Evolutionary conservation across 1,284 basidiomycete species (phyloP).

Genomic region (Sporisorium reilianum): DNA sequence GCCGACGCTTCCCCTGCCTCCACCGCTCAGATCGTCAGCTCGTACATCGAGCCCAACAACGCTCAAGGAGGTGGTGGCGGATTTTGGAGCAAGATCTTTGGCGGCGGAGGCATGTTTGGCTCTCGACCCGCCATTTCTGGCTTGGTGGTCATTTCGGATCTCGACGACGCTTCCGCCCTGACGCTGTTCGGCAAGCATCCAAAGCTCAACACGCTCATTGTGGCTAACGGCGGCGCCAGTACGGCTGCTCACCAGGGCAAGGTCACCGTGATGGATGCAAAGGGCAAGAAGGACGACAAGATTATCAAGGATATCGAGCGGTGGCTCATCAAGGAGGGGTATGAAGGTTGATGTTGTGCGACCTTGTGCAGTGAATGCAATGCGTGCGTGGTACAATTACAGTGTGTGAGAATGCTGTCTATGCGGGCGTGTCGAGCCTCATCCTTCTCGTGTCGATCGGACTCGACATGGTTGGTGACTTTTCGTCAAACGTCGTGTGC

Average conservation of each 20-base stretch:
- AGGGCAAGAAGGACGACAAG: conserved; percentile 17
- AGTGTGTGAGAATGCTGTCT: neutral
- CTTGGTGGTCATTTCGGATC: conserved; percentile 39
- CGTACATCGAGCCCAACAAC: conserved; percentile 32
- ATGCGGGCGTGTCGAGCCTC: neutral
- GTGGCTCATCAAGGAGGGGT: conserved; percentile 46
- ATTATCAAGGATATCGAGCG: conserved; percentile 45
- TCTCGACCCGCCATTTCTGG: conserved; percentile 34
- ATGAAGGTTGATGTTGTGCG: conserved; percentile 28
- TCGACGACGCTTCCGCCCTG: conserved; percentile 19
- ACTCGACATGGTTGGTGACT: conserved; percentile 4
- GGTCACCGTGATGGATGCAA: conserved; percentile 18
- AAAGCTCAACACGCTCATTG: conserved; percentile 42
- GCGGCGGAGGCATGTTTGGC: conserved; percentile 30
- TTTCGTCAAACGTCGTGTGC: conserved; percentile 29
- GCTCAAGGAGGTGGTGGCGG: conserved; percentile 5
- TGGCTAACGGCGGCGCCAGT: conserved; percentile 22
- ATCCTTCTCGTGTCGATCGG: neutral
- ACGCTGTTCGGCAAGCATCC: conserved; percentile 36
- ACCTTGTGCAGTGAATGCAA: neutral
- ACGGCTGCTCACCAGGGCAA: conserved; percentile 23
- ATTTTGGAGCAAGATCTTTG: conserved; percentile 33
- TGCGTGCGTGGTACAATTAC: conserved; percentile 17
- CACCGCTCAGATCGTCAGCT: conserved; percentile 23
- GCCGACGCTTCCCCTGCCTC: conserved; percentile 1